Evolutionary conservation across 306 rosid genomes (phyloP).

Genomic region (Fragaria iinumae): DNA sequence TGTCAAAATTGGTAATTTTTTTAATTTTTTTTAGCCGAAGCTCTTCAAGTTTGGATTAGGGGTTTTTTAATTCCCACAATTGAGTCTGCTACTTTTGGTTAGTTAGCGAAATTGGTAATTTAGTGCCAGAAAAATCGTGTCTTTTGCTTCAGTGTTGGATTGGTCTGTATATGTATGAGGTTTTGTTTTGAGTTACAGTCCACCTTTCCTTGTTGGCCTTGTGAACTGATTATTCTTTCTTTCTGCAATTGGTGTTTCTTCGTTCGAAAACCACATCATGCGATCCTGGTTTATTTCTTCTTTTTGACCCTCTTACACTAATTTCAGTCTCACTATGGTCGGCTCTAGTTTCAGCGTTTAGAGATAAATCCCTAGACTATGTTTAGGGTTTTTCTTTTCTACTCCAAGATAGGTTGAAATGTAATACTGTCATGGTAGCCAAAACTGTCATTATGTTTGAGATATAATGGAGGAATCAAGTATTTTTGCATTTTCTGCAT

Average conservation of each 20-base stretch:
- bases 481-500: conserved; percentile 22
- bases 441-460: not conserved
- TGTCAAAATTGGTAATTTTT: not conserved
- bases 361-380: not conserved
- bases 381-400: not conserved
- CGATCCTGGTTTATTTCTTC: not conserved
- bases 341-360: not conserved
- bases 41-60: conserved; percentile 3
- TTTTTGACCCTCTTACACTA: not conserved
- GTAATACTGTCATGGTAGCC: not conserved
- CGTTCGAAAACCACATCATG: not conserved
- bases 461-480: not conserved
- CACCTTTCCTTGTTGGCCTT: not conserved
- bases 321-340: not conserved
- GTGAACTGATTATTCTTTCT: not conserved
- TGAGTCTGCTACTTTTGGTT: not conserved
- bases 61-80: not conserved
- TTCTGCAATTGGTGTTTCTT: not conserved
- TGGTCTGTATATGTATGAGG: not conserved
- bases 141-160: conserved; percentile 19
- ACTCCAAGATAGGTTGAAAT: not conserved
- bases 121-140: not conserved
- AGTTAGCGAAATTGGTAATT: not conserved
- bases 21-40: not conserved
- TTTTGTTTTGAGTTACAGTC: not conserved